Percentiles rank a stretch among this genome's conserved stretches.
Evolutionary conservation across 2,329 filamentous ascomycete species (phyloP).

Genomic region (Allantophomopsis lycopodina): DNA sequence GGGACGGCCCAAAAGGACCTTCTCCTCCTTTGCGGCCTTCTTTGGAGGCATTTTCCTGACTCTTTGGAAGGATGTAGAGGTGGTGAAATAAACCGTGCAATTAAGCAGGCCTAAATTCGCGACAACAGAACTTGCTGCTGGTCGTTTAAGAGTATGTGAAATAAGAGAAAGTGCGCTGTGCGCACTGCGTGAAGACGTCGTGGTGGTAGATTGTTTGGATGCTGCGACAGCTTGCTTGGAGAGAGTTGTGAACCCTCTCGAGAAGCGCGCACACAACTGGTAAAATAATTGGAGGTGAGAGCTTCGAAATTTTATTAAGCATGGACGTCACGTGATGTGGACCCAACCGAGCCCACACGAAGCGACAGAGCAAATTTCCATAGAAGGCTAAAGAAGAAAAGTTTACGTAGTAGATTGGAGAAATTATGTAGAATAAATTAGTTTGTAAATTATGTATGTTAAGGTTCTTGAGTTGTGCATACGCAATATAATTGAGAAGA

Average conservation of each 20-base stretch:
- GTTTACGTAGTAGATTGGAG: too few species aligned
- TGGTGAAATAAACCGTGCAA: slow-evolving; percentile 23
- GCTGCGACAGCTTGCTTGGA: slow-evolving; percentile 11
- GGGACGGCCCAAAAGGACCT: slow-evolving; percentile 87
- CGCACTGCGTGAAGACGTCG: slow-evolving; percentile 15
- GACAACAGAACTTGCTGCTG: slow-evolving; percentile 32
- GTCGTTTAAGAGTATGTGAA: slow-evolving; percentile 33
- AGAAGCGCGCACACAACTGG: slow-evolving; percentile 5
- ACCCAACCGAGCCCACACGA: too few species aligned
- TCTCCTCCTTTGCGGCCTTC: slow-evolving; percentile 84
- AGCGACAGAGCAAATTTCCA: too few species aligned
- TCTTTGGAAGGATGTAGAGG: slow-evolving; percentile 42
- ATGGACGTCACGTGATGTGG: too few species aligned
- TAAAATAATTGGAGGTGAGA: too few species aligned
- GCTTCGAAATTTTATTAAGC: too few species aligned
- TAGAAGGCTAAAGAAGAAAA: too few species aligned
- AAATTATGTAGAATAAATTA: too few species aligned
- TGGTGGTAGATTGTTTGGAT: slow-evolving; percentile 9
- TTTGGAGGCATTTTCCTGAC: slow-evolving; percentile 85
- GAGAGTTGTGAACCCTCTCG: slow-evolving; percentile 7
- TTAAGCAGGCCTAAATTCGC: slow-evolving; percentile 19
- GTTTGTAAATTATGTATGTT: too few species aligned
- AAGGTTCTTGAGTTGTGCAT: too few species aligned
- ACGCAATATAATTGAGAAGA: too few species aligned
- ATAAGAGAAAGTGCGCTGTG: slow-evolving; percentile 31